phyloP scores from a whole-genome alignment of 1,284 basidiomycete genomes.

The Phellopilus nigrolimitatus region DNA sequence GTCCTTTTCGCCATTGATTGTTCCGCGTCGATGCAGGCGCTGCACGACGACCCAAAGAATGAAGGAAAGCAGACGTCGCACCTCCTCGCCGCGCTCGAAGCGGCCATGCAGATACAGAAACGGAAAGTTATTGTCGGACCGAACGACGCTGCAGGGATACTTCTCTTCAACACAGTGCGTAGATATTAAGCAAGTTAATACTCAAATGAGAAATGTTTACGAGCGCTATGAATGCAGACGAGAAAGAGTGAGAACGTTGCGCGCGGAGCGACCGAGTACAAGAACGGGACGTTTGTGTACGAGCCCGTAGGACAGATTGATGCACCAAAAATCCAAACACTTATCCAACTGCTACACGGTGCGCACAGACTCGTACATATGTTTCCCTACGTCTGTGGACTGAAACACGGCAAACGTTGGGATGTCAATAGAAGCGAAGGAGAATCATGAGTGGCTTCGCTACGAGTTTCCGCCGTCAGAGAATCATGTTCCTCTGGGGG shows the following conservation, averaged over 20 bases:
- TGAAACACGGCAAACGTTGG: not conserved
- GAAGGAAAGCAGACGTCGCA: constrained; percentile 60
- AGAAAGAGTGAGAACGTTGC: constrained; percentile 43
- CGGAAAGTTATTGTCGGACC: constrained; percentile 87
- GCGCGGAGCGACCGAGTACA: constrained; percentile 61
- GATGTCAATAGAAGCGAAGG: constrained; percentile 44
- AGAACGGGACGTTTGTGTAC: constrained; percentile 70
- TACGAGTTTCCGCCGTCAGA: constrained; percentile 57
- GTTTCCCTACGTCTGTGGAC: not conserved
- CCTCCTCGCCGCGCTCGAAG: constrained; percentile 69
- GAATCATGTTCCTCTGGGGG: constrained; percentile 65
- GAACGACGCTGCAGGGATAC: constrained; percentile 81
- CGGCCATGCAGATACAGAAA: constrained; percentile 81
- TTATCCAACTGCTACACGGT: constrained; percentile 72
- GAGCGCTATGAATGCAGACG: too few relatives aligned
- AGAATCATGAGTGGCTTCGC: constrained; percentile 50
- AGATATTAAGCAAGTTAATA: not conserved
- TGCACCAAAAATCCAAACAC: constrained; percentile 74
- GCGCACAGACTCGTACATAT: constrained; percentile 1
- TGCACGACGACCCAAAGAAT: constrained; percentile 57
- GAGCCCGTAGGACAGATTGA: constrained; percentile 75
- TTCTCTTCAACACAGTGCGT: constrained; percentile 88
- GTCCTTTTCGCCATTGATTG: constrained; percentile 93
- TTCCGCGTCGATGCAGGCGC: constrained; percentile 81
- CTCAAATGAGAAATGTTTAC: constrained; percentile 1